Conservation (phyloP, 31 red algal genomes). For the Bonnemaisonia californica region DNA sequence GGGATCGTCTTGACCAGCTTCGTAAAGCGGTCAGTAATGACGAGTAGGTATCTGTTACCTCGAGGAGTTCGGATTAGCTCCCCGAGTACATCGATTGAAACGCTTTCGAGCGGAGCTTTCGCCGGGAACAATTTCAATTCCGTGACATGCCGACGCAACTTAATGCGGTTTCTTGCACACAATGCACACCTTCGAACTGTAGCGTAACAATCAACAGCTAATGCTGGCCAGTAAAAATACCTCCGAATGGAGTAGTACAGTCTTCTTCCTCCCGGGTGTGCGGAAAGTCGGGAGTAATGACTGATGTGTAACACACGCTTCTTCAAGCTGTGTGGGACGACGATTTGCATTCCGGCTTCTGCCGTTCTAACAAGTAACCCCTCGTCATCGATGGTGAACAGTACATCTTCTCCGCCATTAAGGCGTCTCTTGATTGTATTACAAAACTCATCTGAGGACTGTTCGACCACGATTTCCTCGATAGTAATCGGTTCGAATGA, state of each 20-base stretch:
- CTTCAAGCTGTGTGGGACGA: slow-evolving; percentile 2
- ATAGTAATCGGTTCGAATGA: slow-evolving; percentile 9
- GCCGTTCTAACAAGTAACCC: slow-evolving; percentile 3
- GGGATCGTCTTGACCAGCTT: slow-evolving; percentile 34
- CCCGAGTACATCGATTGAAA: slow-evolving; percentile 22
- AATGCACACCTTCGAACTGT: background rate
- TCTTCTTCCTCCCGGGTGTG: slow-evolving; percentile 6
- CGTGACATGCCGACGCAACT: background rate
- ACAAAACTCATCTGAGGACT: background rate
- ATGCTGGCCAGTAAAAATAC: slow-evolving; percentile 27
- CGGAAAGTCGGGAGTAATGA: slow-evolving; percentile 4
- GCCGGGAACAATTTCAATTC: slow-evolving; percentile 21
- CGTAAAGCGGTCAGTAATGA: slow-evolving; percentile 31
- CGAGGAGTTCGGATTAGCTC: background rate
- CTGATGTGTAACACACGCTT: background rate
- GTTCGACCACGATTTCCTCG: slow-evolving; percentile 16
- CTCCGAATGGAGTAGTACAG: slow-evolving; percentile 20
- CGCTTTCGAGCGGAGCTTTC: slow-evolving; percentile 3
- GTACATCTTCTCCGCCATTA: slow-evolving; percentile 8
- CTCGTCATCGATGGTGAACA: slow-evolving; percentile 4
- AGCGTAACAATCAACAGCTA: slow-evolving; percentile 1
- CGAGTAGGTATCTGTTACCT: slow-evolving; percentile 16
- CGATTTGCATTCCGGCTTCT: background rate
- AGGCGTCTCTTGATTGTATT: background rate
- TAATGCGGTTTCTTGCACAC: slow-evolving; percentile 5